Evolutionary conservation across 495 filamentous ascomycete genomes (phyloP).

Genomic region (Xylaria curta): DNA sequence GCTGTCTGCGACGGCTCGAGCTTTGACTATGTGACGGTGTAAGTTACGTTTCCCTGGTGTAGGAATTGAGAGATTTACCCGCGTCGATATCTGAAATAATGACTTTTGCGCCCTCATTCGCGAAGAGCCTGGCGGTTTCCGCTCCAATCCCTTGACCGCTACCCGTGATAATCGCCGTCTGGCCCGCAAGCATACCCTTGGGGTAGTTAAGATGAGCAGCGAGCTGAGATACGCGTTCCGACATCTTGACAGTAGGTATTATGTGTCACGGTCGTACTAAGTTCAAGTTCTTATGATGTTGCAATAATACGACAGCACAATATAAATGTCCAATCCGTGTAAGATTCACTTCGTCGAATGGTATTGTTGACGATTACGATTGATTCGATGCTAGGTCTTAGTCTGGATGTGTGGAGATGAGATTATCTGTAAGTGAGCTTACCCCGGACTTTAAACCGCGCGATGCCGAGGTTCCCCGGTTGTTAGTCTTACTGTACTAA

Average conservation of each 20-base stretch:
- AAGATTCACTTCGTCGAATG: neutral
- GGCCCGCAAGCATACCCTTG: slow-evolving; percentile 73
- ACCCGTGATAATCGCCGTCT: slow-evolving; percentile 88
- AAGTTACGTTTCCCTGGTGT: slow-evolving; percentile 37
- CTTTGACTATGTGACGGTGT: slow-evolving; percentile 53
- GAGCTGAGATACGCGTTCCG: slow-evolving; percentile 69
- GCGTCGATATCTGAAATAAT: slow-evolving; percentile 82
- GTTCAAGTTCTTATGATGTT: neutral
- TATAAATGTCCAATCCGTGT: neutral
- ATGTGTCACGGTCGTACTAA: neutral
- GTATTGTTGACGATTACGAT: neutral
- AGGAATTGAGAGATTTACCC: slow-evolving; percentile 47
- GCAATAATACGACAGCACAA: neutral
- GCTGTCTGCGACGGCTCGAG: slow-evolving; percentile 61
- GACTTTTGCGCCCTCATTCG: slow-evolving; percentile 84
- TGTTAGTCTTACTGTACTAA: slow-evolving; percentile 3
- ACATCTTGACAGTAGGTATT: slow-evolving; percentile 42
- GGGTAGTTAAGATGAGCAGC: slow-evolving; percentile 81
- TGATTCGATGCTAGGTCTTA: neutral
- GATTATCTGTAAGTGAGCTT: neutral
- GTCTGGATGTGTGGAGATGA: slow-evolving; percentile 13
- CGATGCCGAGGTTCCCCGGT: slow-evolving; percentile 22
- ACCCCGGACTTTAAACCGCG: slow-evolving; percentile 13
- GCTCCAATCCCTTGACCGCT: slow-evolving; percentile 90
- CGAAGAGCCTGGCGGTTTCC: slow-evolving; percentile 79